These are phyloP conservation scores for Agaricus blazei DNA, from an alignment of 768 basidiomycete genomes.

Conservation along the genomic window DNA sequence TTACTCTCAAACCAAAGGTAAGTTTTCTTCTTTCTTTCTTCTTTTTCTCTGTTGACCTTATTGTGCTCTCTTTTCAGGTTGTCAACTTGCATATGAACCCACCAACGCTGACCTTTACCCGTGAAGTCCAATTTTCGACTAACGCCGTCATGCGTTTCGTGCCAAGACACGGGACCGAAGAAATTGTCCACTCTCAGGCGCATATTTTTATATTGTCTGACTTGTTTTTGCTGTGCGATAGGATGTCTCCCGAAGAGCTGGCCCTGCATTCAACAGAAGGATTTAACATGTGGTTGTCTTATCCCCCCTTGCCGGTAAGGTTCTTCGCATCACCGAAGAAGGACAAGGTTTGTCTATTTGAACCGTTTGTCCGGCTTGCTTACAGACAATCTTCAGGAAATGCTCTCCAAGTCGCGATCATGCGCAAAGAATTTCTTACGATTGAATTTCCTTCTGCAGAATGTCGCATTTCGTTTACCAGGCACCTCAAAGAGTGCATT, in stretches of 20 bases:
- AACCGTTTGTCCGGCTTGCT: neutral
- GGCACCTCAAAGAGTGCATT: conserved; percentile 79
- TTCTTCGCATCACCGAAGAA: conserved; percentile 64
- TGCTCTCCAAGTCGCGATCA: conserved; percentile 70
- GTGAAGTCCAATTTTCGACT: conserved; percentile 67
- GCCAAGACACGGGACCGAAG: conserved; percentile 67
- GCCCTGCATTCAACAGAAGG: conserved; percentile 44
- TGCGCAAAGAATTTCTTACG: conserved; percentile 82
- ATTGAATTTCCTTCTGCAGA: conserved; percentile 57
- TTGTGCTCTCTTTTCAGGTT: conserved; percentile 40
- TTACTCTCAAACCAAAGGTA: conserved; percentile 93
- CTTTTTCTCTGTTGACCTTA: neutral
- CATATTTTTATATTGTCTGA: conserved; percentile 91
- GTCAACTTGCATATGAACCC: conserved; percentile 90
- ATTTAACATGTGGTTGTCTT: conserved; percentile 87
- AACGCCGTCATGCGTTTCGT: conserved; percentile 75
- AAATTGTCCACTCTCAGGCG: conserved; percentile 71
- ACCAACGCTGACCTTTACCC: conserved; percentile 68
- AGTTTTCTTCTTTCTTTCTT: neutral
- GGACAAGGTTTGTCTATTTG: conserved; percentile 46
- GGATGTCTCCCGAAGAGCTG: conserved; percentile 66
- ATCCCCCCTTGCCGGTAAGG: conserved; percentile 93
- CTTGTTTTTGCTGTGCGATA: conserved; percentile 86
- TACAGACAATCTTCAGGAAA: conserved; percentile 42
- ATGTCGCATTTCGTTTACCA: conserved; percentile 56